A percentile compares a stretch with the other conserved stretches of the same genome.
These are phyloP conservation scores for Pezicula neosporulosa DNA, from an alignment of 2,329 filamentous ascomycete genomes.

Conservation along the genomic window DNA sequence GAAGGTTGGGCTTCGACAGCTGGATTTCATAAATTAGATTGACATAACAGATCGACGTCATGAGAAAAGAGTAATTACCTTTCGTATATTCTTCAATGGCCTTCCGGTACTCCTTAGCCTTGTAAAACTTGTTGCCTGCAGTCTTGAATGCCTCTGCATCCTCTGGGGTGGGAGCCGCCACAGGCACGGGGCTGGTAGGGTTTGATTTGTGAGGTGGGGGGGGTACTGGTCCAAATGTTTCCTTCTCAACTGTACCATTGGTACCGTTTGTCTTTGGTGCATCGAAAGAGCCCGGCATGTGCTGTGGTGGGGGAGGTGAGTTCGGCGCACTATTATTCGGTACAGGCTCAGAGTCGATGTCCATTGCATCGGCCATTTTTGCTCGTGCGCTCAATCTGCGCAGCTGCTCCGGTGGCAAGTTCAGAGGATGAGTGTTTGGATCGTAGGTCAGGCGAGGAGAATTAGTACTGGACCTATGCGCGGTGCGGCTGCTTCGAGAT, in stretches of 20 bases:
- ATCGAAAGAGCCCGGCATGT: slow-evolving; percentile 36
- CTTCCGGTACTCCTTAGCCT: slow-evolving; percentile 82
- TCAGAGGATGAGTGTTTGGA: slow-evolving; percentile 78
- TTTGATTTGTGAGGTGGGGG: slow-evolving; percentile 71
- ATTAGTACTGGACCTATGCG: slow-evolving; percentile 20
- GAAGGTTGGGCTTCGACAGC: slow-evolving; percentile 84
- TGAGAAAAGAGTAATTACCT: slow-evolving; percentile 51
- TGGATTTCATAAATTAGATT: slow-evolving; percentile 33
- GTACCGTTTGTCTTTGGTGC: slow-evolving; percentile 41
- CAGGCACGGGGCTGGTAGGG: slow-evolving; percentile 53
- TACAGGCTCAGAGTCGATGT: slow-evolving; percentile 65
- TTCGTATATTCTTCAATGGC: slow-evolving; percentile 94
- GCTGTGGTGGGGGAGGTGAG: slow-evolving; percentile 48
- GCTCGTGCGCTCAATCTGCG: slow-evolving; percentile 70
- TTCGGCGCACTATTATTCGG: slow-evolving; percentile 37
- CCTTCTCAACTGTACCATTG: slow-evolving; percentile 29
- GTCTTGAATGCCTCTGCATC: slow-evolving; percentile 92
- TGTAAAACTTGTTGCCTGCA: slow-evolving; percentile 94
- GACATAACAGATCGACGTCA: background rate
- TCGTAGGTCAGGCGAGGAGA: slow-evolving; percentile 45
- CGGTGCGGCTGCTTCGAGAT: slow-evolving; percentile 24
- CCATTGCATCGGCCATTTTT: slow-evolving; percentile 60
- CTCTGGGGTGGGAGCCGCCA: slow-evolving; percentile 42
- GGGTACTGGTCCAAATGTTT: slow-evolving; percentile 50
- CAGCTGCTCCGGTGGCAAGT: slow-evolving; percentile 85